Base-by-base conservation (phyloP, 352 stramenopile genomes). In the Phytophthora megakarya region DNA sequence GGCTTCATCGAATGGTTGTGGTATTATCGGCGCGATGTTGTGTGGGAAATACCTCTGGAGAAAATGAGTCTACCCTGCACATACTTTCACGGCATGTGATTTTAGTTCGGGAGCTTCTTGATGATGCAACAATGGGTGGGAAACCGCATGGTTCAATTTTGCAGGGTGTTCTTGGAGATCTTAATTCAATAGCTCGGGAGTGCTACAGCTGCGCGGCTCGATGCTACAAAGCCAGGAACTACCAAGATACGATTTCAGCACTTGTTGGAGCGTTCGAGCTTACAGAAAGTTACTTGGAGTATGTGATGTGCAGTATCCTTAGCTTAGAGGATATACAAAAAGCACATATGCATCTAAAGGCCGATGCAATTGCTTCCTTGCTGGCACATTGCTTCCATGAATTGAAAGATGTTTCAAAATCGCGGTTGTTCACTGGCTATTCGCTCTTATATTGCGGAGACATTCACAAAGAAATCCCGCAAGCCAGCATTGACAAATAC, bases 121-220 rank as follows among this genome's bases (percentile, higher is more conserved):
- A 86, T 32, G 62, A 81, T 21, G 49, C 67, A n/a, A 83, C 65
- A n/a, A 46, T 67, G 50, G 46, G 70, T 32, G 50, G 45, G 16
- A 70, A 76, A 19, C 47, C 52, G 1, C 67, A 45, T 44, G 46
- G 61, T 40, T 42, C 42, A 15, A 69, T 83, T 43, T 42, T 86
- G 18, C 57, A 73, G 22, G 63, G 61, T 11, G 46, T 92, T 19
- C 53, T 90, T 35, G 59, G 47, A 3, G 83, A 92, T 45, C 45
- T 92, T n/a, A 85, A 88, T 22, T 65, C 55, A 13, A 76, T 92
- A 60, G 77, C 78, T 45, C 70, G 81, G 40, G 83, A 92, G 49
- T 78, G 79, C 58, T 92, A 90, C 51, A 70, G 47, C 18, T 88
- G 74, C 49, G 81, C 78, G 0, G 72, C 63, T 25, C 52, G 49